These are phyloP conservation scores for Lachnellula hyalina DNA, from an alignment of 2,329 filamentous ascomycete genomes.

Conservation along the genomic window DNA sequence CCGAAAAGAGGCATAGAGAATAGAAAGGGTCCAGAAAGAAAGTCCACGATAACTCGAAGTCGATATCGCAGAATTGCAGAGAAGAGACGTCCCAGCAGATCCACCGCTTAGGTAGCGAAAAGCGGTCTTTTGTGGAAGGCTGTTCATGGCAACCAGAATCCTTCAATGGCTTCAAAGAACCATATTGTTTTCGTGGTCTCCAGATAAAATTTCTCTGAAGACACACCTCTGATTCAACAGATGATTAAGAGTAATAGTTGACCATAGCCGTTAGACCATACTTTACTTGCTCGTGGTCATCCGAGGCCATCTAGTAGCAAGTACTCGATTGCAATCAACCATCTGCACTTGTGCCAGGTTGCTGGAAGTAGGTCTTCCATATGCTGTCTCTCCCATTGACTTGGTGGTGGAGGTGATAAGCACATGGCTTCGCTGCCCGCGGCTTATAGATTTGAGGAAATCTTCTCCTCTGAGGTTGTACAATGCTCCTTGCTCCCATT, in stretches of 20 bases:
- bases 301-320: background rate
- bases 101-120: no score
- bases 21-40: no score
- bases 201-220: background rate
- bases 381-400: background rate
- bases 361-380: background rate
- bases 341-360: background rate
- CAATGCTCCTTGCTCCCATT: background rate
- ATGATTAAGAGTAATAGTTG: background rate
- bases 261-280: background rate
- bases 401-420: background rate
- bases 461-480: background rate
- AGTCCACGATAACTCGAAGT: no score
- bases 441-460: background rate
- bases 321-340: background rate
- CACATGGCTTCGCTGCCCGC: background rate
- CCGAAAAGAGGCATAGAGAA: no score
- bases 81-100: no score
- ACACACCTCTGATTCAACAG: background rate
- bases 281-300: background rate
- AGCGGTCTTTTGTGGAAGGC: no score
- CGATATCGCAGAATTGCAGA: no score
- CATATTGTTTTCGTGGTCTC: background rate
- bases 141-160: no score
- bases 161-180: no score